Base-by-base conservation (phyloP, 2,329 filamentous ascomycete species). In the Lachnellula hyalina region DNA sequence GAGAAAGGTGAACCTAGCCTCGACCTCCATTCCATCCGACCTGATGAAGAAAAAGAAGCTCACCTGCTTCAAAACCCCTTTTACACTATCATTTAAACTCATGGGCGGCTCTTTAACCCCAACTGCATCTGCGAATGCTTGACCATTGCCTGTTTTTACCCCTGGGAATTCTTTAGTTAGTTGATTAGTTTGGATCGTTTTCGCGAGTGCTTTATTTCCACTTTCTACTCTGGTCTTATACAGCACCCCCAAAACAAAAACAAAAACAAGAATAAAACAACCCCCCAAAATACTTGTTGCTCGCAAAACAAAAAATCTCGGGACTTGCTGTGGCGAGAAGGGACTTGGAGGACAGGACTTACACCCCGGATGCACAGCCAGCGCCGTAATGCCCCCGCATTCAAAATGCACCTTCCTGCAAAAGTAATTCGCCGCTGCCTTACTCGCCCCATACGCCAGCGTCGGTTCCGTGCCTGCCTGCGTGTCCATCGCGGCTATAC, bases 371-470 rank as follows among this genome's bases (percentile, higher is more conserved):
- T 68, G 64, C 1, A 68, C 45, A 40, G 62, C 62, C 17, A 74
- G 62, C 1, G 67, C 56, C 9, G 67, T 65, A 9, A 77, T 34
- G 56, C 57, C 67, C 66, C 11, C 64, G 56, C 71, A 60, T 56
- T 75, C 73, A 45, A 70, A 67, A 62, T 73, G 65, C 8, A 73
- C 56, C 52, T 72, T 73, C 23, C 64, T 59, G 5, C 68, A 63
- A 49, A 73, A 61, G 50, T 61, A 74, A 54, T 75, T 73, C 35
- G 70, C 60, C 3, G 51, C 64, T 12, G 62, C 65, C 61, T 81
- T 81, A 50, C 70, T 71, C 1, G 73, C 61, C 0, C 73, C 77
- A 55, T 82, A 80, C 0, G 70, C 68, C 0, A 71, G 32, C 46
- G 19, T 54, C 0, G 63, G 63, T 2, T 50, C 28, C 1, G n/a